Conservation (phyloP, 805 yeast species). For the Danielia reshetovae region DNA sequence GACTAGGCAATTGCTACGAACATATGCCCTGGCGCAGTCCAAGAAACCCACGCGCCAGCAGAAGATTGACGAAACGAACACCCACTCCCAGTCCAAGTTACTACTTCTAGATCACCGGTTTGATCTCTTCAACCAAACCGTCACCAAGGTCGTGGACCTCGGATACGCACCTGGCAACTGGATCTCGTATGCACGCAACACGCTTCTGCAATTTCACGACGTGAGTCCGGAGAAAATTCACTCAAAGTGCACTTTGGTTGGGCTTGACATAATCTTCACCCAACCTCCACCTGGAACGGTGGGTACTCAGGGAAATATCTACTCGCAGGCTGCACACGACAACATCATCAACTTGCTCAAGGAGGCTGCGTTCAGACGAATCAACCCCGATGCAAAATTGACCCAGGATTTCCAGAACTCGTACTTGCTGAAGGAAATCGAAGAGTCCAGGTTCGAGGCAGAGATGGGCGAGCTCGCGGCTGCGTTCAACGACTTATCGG, state of each 20-base stretch:
- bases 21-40: neutral
- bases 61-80: slow-evolving; percentile 21
- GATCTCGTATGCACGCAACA: slow-evolving; percentile 27
- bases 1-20: no score
- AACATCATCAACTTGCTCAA: slow-evolving; percentile 10
- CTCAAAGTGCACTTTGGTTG: slow-evolving; percentile 32
- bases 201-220: slow-evolving; percentile 27
- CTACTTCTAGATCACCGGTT: slow-evolving; percentile 26
- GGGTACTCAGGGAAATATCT: slow-evolving; percentile 83
- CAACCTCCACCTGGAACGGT: slow-evolving; percentile 79
- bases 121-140: slow-evolving; percentile 22
- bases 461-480: slow-evolving; percentile 17
- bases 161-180: slow-evolving; percentile 43
- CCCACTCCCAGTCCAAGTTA: slow-evolving; percentile 23
- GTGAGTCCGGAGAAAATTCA: slow-evolving; percentile 24
- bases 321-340: slow-evolving; percentile 34
- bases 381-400: neutral
- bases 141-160: slow-evolving; percentile 33
- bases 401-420: slow-evolving; percentile 14
- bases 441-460: slow-evolving; percentile 20
- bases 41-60: slow-evolving; percentile 16
- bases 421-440: slow-evolving; percentile 26
- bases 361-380: slow-evolving; percentile 8
- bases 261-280: slow-evolving; percentile 61
- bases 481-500: slow-evolving; percentile 1